These are phyloP conservation scores for Leptographium galeiforme DNA, from an alignment of 2,329 filamentous ascomycete genomes.

Conservation along the genomic window DNA sequence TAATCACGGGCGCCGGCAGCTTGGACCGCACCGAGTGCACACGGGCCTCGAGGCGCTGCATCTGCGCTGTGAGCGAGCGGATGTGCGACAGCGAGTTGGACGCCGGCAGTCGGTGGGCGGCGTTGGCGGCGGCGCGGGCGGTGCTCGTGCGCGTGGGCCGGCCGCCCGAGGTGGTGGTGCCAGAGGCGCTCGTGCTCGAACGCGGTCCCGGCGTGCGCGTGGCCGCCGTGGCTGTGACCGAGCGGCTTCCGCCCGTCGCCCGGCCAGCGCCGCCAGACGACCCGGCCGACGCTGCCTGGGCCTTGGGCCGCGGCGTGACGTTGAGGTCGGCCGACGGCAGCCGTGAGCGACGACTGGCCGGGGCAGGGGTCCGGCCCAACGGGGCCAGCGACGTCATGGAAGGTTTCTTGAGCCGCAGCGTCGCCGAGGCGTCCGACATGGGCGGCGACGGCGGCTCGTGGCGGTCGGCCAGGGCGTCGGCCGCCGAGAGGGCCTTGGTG, in stretches of 20 bases:
- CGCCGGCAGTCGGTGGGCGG: constrained; percentile 35
- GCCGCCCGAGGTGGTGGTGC: not conserved
- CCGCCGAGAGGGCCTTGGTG: constrained; percentile 47
- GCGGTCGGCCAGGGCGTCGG: constrained; percentile 46
- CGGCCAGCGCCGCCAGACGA: constrained; percentile 19
- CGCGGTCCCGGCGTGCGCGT: constrained; percentile 27
- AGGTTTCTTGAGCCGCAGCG: constrained; percentile 18
- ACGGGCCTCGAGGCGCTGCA: constrained; percentile 89
- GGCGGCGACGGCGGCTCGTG: constrained; percentile 86
- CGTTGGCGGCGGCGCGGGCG: constrained; percentile 33
- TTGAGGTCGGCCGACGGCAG: constrained; percentile 38
- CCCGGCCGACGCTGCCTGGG: constrained; percentile 22
- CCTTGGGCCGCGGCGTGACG: constrained; percentile 41
- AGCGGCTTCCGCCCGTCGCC: constrained; percentile 17
- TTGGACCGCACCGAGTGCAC: constrained; percentile 88
- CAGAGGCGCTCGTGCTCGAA: constrained; percentile 13
- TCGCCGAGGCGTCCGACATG: constrained; percentile 70
- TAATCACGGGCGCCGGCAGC: constrained; percentile 66
- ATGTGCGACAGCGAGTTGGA: constrained; percentile 79
- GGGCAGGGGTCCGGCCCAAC: constrained; percentile 24
- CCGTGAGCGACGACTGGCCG: constrained; percentile 32
- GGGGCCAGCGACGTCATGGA: not conserved
- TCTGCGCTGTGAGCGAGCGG: constrained; percentile 84
- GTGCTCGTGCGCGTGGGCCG: constrained; percentile 26
- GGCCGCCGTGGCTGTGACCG: constrained; percentile 33